Conservation (phyloP, 768 basidiomycete species). For the Tricholoma hemisulphureum region DNA sequence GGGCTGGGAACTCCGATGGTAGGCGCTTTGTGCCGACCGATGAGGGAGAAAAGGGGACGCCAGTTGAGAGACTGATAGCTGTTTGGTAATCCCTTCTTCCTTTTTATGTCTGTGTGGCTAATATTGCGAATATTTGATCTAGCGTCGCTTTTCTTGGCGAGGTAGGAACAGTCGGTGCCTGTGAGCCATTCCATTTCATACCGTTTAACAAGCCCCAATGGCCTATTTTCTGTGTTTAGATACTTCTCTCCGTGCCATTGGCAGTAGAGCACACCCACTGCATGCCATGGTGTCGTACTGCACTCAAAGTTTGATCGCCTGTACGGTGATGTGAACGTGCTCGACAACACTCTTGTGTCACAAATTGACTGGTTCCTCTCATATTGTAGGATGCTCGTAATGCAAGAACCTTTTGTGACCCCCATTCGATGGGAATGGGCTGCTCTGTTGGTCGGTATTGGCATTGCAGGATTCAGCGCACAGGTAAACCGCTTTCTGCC, state of each 20-base stretch:
- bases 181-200: slow-evolving; percentile 40
- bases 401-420: neutral
- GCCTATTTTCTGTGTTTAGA: slow-evolving; percentile 21
- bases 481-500: neutral
- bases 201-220: neutral
- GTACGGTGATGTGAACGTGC: neutral
- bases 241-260: slow-evolving; percentile 58
- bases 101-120: neutral
- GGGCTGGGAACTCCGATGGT: neutral
- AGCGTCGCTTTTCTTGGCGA: slow-evolving; percentile 47
- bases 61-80: slow-evolving; percentile 42
- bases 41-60: slow-evolving; percentile 23
- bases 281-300: slow-evolving; percentile 73
- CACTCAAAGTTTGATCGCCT: slow-evolving; percentile 36
- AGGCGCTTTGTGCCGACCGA: slow-evolving; percentile 16
- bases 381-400: neutral
- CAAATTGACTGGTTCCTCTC: no score
- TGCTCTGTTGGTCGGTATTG: neutral
- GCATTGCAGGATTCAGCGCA: neutral
- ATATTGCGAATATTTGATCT: neutral
- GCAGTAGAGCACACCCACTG: slow-evolving; percentile 70
- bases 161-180: slow-evolving; percentile 62
- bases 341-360: neutral
- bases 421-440: neutral
- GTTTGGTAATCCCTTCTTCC: slow-evolving; percentile 7